Base-by-base conservation (phyloP, 2,329 filamentous ascomycete genomes). In the Byssochlamys sp. region DNA sequence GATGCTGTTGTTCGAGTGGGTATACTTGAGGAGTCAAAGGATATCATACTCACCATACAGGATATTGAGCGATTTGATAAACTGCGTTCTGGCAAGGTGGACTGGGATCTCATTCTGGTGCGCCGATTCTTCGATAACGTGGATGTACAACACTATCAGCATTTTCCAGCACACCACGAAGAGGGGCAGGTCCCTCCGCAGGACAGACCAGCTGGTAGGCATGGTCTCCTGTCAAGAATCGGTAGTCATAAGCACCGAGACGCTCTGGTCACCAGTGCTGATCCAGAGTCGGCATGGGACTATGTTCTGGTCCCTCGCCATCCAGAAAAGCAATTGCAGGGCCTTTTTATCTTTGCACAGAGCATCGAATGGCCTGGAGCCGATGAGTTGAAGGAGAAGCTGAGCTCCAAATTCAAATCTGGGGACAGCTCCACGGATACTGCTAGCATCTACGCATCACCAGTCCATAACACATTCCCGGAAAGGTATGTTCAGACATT, bases 101-200 rank as follows among this genome's bases (percentile, higher is more conserved):
- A 81, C 55, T 84, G 81, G 81, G 80, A 83, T 66, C 67, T 84
- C 26, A 72, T 84, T 1, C 71, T 80, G 19, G 78, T 78, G 5
- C 75, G 79, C 25, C 73, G 78, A 2, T 82, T 83, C 54, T 67
- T 82, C 31, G 77, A 81, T 50, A 81, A 78, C 54, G 69, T 83
- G n/a, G 65, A 71, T 19, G 72, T 80, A 14, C 62, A 61, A 29
- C 71, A 66, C 55, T 53, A 48, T 9, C 54, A 61, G 7, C 55
- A 57, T 12, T 31, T 14, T 12, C 14, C 52, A 11, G 7, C 33
- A 6, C 28, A 58, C n/a, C 52, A 56, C 7, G 3, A 58, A 1
- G 29, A 45, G 3, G 4, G 6, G n/a, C 28, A 3, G 6, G 24
- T 6, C 39, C 9, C 56, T 29, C 2, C 14, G 54, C 49, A 54